Evolutionary conservation across 2,329 filamentous ascomycete species (phyloP).

Genomic region (Fonsecaea multimorphosa): DNA sequence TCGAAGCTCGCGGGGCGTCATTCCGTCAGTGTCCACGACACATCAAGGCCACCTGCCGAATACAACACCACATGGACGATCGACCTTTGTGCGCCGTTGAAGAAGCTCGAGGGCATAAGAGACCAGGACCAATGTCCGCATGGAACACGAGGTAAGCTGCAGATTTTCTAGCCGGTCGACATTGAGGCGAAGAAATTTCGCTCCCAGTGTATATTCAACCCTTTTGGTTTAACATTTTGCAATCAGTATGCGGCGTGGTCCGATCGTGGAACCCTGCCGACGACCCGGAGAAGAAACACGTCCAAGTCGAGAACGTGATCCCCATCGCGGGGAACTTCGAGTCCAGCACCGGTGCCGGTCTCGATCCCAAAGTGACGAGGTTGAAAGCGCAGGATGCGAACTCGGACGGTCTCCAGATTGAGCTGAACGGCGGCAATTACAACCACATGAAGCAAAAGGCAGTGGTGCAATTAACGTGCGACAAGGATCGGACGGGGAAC

Average conservation of each 20-base stretch:
- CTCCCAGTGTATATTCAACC: neutral
- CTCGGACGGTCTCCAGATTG: conserved; percentile 74
- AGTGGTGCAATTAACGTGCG: conserved; percentile 84
- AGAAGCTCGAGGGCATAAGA: conserved; percentile 62
- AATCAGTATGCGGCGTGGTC: conserved; percentile 38
- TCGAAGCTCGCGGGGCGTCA: conserved; percentile 49
- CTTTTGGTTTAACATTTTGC: conserved; percentile 19
- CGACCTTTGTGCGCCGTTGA: conserved; percentile 74
- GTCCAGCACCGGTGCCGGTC: conserved; percentile 55
- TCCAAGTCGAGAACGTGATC: conserved; percentile 41
- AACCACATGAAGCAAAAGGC: conserved; percentile 68
- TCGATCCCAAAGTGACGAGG: conserved; percentile 71
- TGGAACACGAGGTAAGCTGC: conserved; percentile 67
- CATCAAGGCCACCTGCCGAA: conserved; percentile 43
- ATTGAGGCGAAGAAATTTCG: conserved; percentile 13
- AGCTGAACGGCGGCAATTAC: conserved; percentile 66
- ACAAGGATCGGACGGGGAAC: conserved; percentile 71
- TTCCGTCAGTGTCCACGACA: conserved; percentile 34
- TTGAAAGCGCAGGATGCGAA: conserved; percentile 70
- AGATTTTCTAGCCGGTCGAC: neutral
- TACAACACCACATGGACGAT: conserved; percentile 82
- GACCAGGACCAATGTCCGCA: conserved; percentile 69
- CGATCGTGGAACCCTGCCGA: conserved; percentile 37
- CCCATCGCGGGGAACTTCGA: conserved; percentile 44
- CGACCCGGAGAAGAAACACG: conserved; percentile 40